Evolutionary conservation across 73 alveolate species (phyloP), one percentile per base, ranked within the genome.

Genomic region (Paramecium pentaurelia): DNA sequence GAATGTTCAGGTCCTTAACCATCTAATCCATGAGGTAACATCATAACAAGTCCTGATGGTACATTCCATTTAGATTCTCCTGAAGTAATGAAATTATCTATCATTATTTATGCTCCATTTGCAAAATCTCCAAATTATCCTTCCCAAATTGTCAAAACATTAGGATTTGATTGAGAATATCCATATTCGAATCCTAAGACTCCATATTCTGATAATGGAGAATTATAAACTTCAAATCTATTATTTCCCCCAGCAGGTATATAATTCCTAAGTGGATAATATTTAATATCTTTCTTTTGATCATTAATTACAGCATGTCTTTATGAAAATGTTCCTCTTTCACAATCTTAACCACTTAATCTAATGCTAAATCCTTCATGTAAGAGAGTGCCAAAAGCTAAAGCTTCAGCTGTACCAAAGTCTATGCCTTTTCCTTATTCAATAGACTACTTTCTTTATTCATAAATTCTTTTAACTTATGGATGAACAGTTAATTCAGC

Each of bases 391-490:
- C 99, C 99, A 64, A 94, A 97, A 84, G 99, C 99, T 25, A 97
- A 93, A 20, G 98, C 98, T 77, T 97, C 99, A 9, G 98, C 99
- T 6, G 99, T 95, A 38, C 97, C 99, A 98, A 98, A 97, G 60
- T 97, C 99, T 71, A 97, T 97, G 18, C 98, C 98, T 85, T 95
- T 92, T 9, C 99, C 99, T 8, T 71, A 95, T 93, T 95, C 97
- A 27, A 97, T 73, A 28, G 97, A 92, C 70, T 92, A 40, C 25
- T 20, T 88, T 88, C 99, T 90, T 8, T 94, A 88, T 11, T 96
- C 95, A 86, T 89, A 96, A 73, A 96, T 96, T 87, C 95, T 95
- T 86, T 92, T 95, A 10, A 96, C 86, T 88, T 77, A 58, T 9
- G 96, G 96, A 71, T 96, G 97, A 58, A 93, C 96, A 30, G 92